Conservation (phyloP, 2,329 filamentous ascomycete genomes). For the Chrysoporthe puriensis region DNA sequence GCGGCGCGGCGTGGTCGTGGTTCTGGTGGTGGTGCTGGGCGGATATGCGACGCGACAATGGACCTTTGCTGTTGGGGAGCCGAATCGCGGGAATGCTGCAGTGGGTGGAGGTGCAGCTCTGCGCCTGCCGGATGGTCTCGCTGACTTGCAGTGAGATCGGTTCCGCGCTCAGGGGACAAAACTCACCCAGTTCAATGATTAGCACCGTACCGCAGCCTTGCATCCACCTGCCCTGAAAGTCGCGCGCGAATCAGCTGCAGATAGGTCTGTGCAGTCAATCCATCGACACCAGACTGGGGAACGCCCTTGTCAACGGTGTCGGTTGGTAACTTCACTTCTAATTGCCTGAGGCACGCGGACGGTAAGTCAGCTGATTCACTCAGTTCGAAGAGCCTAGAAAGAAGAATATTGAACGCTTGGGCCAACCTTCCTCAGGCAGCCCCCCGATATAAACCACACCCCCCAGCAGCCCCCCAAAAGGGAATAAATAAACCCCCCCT, state of each 20-base stretch:
- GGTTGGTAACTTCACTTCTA: neutral
- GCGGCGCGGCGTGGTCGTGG: conserved; percentile 11
- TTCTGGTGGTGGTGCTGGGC: conserved; percentile 3
- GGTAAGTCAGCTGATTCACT: conserved; percentile 18
- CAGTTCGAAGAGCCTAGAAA: neutral
- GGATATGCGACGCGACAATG: conserved; percentile 11
- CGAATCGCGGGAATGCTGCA: conserved; percentile 12
- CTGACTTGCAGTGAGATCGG: neutral
- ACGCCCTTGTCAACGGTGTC: neutral
- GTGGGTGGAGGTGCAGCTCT: conserved; percentile 2
- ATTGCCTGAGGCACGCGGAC: neutral
- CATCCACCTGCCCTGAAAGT: neutral
- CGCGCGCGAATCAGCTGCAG: conserved; percentile 2
- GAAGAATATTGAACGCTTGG: neutral
- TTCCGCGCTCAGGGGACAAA: neutral
- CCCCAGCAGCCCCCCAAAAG: neutral
- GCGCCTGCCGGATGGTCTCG: neutral
- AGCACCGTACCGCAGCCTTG: neutral
- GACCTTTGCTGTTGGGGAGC: conserved; percentile 4
- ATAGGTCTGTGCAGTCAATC: neutral
- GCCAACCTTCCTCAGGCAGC: conserved; percentile 1
- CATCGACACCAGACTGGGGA: neutral
- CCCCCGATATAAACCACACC: neutral
- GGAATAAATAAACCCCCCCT: neutral
- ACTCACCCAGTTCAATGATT: neutral